Evolutionary conservation across 257 asterid genomes (phyloP).

Genomic region (Parsonsia alboflavescens): DNA sequence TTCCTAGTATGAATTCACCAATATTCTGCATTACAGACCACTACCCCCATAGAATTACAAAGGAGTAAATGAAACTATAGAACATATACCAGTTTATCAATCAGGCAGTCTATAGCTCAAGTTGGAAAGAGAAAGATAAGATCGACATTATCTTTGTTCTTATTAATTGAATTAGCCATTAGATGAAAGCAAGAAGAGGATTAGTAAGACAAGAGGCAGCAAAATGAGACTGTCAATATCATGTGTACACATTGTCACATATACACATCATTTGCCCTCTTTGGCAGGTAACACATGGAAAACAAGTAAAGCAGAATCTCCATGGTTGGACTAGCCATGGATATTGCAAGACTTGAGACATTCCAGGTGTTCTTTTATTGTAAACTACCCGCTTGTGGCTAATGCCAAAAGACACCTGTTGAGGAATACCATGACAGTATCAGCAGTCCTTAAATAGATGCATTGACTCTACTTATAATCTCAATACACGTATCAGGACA

Average conservation of each 20-base stretch:
- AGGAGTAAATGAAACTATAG: not conserved
- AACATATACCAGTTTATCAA: not conserved
- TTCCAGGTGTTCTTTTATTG: not conserved
- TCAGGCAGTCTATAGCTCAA: not conserved
- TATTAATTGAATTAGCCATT: not conserved
- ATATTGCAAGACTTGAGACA: not conserved
- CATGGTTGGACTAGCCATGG: not conserved
- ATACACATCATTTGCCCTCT: not conserved
- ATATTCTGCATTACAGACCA: not conserved
- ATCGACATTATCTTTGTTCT: not conserved
- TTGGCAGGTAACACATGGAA: not conserved
- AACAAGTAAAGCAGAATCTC: not conserved
- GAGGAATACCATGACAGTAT: not conserved
- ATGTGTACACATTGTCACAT: not conserved
- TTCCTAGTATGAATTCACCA: not conserved
- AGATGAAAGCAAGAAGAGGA: not conserved
- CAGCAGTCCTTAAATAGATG: not conserved
- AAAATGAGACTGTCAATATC: too few species aligned
- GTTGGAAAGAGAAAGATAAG: not conserved
- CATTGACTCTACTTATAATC: not conserved
- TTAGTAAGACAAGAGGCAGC: not conserved
- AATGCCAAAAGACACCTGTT: not conserved
- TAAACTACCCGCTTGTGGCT: not conserved
- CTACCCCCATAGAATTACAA: not conserved
- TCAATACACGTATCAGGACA: not conserved